These are phyloP conservation scores for Dinochytrium kinnereticum DNA, from an alignment of 371 early-diverging fungal genomes.

Conservation along the genomic window DNA sequence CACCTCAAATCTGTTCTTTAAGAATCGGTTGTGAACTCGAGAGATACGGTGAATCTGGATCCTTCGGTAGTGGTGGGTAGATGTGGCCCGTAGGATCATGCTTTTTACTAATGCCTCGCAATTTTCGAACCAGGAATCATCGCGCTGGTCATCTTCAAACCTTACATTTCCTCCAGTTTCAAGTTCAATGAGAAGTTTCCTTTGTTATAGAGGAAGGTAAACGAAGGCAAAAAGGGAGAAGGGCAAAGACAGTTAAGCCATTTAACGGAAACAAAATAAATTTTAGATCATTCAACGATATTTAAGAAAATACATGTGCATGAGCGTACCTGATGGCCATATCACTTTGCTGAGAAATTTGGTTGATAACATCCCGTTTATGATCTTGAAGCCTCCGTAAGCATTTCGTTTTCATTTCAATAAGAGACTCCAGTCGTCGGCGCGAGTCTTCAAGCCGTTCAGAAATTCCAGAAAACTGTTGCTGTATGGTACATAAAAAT, in stretches of 20 bases:
- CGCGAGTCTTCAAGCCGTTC: constrained; percentile 34
- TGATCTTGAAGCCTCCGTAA: constrained; percentile 37
- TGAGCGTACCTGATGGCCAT: constrained; percentile 48
- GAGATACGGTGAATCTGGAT: constrained; percentile 57
- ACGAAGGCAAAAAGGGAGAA: too few species aligned
- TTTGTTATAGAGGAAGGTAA: too few species aligned
- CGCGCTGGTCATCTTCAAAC: constrained; percentile 55
- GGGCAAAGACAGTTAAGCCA: too few species aligned
- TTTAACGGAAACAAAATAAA: too few species aligned
- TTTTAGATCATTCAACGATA: background rate
- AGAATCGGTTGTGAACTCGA: constrained; percentile 51
- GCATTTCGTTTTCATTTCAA: constrained; percentile 35
- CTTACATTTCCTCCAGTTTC: constrained; percentile 63
- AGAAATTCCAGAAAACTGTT: constrained; percentile 17
- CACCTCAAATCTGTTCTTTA: constrained; percentile 53
- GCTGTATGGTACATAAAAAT: too few species aligned
- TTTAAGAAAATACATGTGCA: background rate
- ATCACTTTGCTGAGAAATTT: constrained; percentile 51
- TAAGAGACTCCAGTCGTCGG: constrained; percentile 26
- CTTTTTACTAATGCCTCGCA: constrained; percentile 51
- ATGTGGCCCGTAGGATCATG: constrained; percentile 40
- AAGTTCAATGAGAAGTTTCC: constrained; percentile 54
- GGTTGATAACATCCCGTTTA: constrained; percentile 36
- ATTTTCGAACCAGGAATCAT: constrained; percentile 47
- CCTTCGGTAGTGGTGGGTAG: constrained; percentile 29